A percentile compares a stretch with the other conserved stretches of the same genome.
Evolutionary conservation across 208 protist genomes (phyloP).

Genomic region (Acanthamoeba rhysodes): DNA sequence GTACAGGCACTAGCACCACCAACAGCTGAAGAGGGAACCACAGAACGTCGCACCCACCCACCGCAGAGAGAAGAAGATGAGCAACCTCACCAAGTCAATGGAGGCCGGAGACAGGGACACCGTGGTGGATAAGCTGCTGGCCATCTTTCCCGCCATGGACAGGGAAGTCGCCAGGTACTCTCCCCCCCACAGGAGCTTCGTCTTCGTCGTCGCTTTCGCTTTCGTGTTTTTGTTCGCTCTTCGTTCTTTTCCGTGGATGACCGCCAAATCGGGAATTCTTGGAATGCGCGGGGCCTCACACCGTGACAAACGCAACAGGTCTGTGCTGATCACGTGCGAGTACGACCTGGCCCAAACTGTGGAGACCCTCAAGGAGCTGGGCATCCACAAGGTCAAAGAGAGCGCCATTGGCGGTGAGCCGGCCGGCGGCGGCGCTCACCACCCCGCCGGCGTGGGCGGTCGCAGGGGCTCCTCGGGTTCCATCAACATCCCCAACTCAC

Average conservation of each 20-base stretch:
- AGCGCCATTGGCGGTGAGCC: not conserved
- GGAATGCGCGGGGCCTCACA: not conserved
- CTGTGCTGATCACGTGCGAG: not conserved
- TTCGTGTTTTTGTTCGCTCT: not conserved
- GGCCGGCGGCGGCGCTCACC: not conserved
- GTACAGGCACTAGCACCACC: not conserved
- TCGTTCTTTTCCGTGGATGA: not conserved
- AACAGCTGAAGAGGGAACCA: not conserved
- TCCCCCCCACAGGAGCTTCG: no score
- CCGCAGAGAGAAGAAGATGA: not conserved
- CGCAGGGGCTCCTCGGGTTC: not conserved
- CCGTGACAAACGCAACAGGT: not conserved
- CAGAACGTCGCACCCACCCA: not conserved
- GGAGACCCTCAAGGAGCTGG: slow-evolving; percentile 52
- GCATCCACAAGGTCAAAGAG: slow-evolving; percentile 32
- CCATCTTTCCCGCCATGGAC: slow-evolving; percentile 40
- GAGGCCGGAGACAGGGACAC: slow-evolving; percentile 1
- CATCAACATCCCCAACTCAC: slow-evolving; percentile 2
- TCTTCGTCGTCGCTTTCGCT: not conserved
- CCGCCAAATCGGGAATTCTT: not conserved
- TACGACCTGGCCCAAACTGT: slow-evolving; percentile 14
- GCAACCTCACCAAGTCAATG: not conserved
- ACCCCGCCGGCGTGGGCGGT: not conserved
- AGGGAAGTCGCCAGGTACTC: slow-evolving; percentile 20
- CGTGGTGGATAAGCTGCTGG: slow-evolving; percentile 12